Base-by-base conservation (phyloP, 805 yeast species). In the Grigorovia yakushimaensis region DNA sequence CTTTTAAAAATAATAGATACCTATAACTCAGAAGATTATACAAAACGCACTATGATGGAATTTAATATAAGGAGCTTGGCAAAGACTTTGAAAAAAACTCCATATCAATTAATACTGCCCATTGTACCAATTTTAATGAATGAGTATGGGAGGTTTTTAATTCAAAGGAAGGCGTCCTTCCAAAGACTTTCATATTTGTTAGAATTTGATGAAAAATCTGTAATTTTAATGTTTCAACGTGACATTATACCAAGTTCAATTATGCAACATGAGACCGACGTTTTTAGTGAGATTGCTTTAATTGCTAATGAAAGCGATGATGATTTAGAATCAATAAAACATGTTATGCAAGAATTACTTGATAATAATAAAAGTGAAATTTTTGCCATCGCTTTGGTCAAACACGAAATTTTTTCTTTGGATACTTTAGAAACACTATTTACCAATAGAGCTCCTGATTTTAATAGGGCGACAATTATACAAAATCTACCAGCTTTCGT, bases 31-130 rank as follows among this genome's bases (percentile, higher is more conserved):
- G 57, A 70, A 2, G 81, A 81, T 59, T 78, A 77, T 45, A 83
- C 82, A 55, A 51, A 54, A 21, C 80, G 79, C 51, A 76, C 81
- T 0, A 78, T 86, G 54, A 68, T 84, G 54, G 88, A 88, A 0
- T 79, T 80, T 52, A 82, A 81, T 47, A 66, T 91, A 4, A 66
- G 77, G 20, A 66, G 73, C 33, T 72, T 84, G 11, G 82, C 96
- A 0, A 56, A 66, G 17, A 69, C 77, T 1, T 76, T 77, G 53
- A 64, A 70, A 1, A 66, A 76, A 35, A 78, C 95, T 0, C 82
- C 95, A 0, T 88, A 91, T 77, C 86, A 84, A 59, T 65, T 91
- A 13, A 68, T 88, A 19, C 78, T 85, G 7, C 95, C 96, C 0
- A 85, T 78, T 51, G 73, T 93, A 56, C 88, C 91, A 2, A 75